Evolutionary conservation across 2,329 filamentous ascomycete species (phyloP).

Genomic region (Calonectria multiphialidica): DNA sequence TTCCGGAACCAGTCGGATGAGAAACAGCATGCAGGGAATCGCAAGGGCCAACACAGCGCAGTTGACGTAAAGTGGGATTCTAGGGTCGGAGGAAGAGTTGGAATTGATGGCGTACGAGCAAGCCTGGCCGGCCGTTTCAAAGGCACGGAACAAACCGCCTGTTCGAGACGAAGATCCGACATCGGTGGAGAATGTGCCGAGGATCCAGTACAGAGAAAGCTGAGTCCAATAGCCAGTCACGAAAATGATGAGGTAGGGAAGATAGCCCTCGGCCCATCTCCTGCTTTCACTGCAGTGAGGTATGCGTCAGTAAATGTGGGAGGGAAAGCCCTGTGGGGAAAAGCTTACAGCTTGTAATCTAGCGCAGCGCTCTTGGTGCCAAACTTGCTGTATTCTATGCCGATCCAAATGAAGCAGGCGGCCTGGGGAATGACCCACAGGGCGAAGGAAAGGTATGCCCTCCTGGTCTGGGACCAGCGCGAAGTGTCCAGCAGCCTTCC

Average conservation of each 20-base stretch:
- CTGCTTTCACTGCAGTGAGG: neutral
- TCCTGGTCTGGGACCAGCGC: constrained; percentile 13
- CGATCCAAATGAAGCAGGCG: constrained; percentile 25
- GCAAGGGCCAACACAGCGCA: constrained; percentile 3
- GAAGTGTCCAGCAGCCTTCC: constrained; percentile 10
- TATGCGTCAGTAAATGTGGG: neutral
- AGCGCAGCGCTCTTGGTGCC: constrained; percentile 3
- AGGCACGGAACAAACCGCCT: constrained; percentile 45
- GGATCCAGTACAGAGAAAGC: constrained; percentile 50
- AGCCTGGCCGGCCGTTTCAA: constrained; percentile 46
- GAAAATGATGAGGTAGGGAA: constrained; percentile 24
- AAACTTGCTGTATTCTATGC: constrained; percentile 21
- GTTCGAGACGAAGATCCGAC: constrained; percentile 46
- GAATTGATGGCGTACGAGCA: constrained; percentile 47
- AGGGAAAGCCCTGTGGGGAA: neutral
- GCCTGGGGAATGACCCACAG: constrained; percentile 22
- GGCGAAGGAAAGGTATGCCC: constrained; percentile 15
- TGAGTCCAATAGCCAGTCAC: constrained; percentile 23
- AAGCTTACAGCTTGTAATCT: constrained; percentile 21
- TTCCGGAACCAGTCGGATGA: constrained; percentile 20
- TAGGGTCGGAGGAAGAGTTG: constrained; percentile 14
- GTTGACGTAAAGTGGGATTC: constrained; percentile 23
- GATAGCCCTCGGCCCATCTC: constrained; percentile 22
- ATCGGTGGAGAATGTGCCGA: constrained; percentile 51
- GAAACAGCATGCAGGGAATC: constrained; percentile 24